Evolutionary conservation across 2,329 filamentous ascomycete species (phyloP), one percentile per base, ranked within the genome.

Genomic region (Colletotrichum tanaceti): DNA sequence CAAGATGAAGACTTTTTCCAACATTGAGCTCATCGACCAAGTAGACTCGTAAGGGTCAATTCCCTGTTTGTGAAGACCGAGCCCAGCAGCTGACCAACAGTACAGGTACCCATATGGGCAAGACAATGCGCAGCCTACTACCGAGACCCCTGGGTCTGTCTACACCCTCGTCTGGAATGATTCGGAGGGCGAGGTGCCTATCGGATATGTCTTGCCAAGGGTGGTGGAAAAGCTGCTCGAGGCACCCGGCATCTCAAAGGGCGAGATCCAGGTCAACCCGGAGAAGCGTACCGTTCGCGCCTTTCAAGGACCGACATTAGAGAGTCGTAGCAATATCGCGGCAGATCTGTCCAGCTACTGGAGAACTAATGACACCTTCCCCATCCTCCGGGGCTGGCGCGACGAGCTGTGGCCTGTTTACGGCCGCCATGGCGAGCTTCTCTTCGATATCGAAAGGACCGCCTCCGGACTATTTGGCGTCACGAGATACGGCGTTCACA

Each of bases 361-460:
- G 85, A 89, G 90, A 20, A 82, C 87, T n/a, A 85, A 87, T n/a
- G 82, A 86, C 7, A 88, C 87, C 1, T 98, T 98, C 77, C 83
- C 87, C 46, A 84, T 97, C 0, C 84, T 98, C 18, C 83, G 83
- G 20, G 91, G 92, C 68, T 97, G 94, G 94, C 87, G 93, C 49
- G 82, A 93, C 74, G 94, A 97, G 79, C 80, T 89, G 18, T 97
- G 93, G 82, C 90, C 93, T 0, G 88, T 97, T 9, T 96, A 93
- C 74, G 87, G 86, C 0, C 86, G 85, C 16, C 86, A 86, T 39
- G 84, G 86, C 41, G 84, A 88, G 70, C 75, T 93, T 10, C 80
- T 95, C 3, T 91, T 93, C 77, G 91, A 87, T 77, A 88, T 95
- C 77, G 94, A 97, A 78, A 86, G 94, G n/a, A 85, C 87, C 18